Percentiles rank a stretch among this genome's conserved stretches.
Evolutionary conservation across 129 eudicot genomes (phyloP).

Genomic region (Flaveria bidentis): DNA sequence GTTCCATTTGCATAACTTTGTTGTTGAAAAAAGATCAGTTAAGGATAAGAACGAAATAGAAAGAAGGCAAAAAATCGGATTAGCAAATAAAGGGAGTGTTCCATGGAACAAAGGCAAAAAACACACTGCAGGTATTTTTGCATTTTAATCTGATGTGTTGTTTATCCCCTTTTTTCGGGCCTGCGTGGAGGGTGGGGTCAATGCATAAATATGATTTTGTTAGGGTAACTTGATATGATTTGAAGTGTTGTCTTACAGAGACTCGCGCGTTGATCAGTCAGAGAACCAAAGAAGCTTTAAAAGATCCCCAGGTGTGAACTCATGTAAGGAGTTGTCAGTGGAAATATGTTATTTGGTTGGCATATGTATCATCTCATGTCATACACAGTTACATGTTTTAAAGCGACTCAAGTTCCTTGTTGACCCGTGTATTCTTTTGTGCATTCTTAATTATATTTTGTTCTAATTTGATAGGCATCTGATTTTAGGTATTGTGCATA

Average conservation of each 20-base stretch:
- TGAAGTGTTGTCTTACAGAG: slow-evolving; percentile 48
- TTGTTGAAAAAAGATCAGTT: slow-evolving; percentile 22
- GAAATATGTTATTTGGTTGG: background rate
- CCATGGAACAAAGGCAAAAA: slow-evolving; percentile 91
- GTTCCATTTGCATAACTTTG: slow-evolving; percentile 20
- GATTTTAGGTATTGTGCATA: background rate
- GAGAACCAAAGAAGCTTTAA: slow-evolving; percentile 83
- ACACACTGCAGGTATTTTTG: slow-evolving; percentile 59
- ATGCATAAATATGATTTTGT: background rate
- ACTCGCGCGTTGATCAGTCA: slow-evolving; percentile 70
- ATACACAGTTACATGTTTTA: background rate
- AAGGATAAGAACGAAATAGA: slow-evolving; percentile 41
- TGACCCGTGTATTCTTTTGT: background rate
- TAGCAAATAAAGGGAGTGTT: slow-evolving; percentile 67
- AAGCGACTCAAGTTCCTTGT: background rate
- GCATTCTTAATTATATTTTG: background rate
- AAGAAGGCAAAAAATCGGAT: slow-evolving; percentile 53
- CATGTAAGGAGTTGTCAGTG: slow-evolving; percentile 67
- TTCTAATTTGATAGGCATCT: background rate
- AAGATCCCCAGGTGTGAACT: slow-evolving; percentile 99
- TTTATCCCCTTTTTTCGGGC: background rate
- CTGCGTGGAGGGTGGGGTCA: background rate
- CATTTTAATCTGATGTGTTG: background rate
- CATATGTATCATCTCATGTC: background rate
- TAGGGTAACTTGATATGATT: slow-evolving; percentile 11